Percentiles rank a stretch among this genome's conserved stretches.
Evolutionary conservation across 805 yeast genomes (phyloP).

Genomic region (Kodamaea restingae): DNA sequence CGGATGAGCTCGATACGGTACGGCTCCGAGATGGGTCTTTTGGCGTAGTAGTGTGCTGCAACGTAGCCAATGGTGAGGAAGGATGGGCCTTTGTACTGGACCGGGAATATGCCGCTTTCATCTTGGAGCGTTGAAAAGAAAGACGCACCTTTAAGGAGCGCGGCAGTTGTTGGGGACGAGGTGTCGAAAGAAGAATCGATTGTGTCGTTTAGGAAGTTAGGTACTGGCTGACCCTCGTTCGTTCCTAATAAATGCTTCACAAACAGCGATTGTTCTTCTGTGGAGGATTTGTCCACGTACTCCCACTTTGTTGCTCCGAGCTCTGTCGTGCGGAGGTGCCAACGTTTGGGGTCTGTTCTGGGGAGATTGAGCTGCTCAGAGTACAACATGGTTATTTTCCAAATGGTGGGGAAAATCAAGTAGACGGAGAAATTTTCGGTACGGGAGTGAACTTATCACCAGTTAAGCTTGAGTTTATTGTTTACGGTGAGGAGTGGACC

Average conservation of each 20-base stretch:
- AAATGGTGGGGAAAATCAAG: constrained; percentile 1
- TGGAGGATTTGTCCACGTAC: constrained; percentile 44
- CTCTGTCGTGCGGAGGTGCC: constrained; percentile 71
- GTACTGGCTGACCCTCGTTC: constrained; percentile 23
- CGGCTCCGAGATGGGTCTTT: constrained; percentile 62
- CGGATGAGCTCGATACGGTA: constrained; percentile 69
- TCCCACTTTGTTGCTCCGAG: constrained; percentile 84
- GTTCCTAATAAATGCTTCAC: constrained; percentile 53
- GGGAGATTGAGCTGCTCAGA: constrained; percentile 71
- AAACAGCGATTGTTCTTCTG: constrained; percentile 42
- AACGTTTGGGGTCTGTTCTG: constrained; percentile 61
- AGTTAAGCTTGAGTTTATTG: too few relatives aligned
- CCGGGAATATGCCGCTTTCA: constrained; percentile 81
- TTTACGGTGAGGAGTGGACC: too few relatives aligned
- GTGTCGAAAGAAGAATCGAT: background rate
- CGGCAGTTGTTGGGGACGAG: background rate
- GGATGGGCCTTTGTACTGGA: constrained; percentile 97
- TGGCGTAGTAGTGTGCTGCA: constrained; percentile 66
- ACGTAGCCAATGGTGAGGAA: constrained; percentile 91
- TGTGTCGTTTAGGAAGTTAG: background rate
- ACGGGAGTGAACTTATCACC: background rate
- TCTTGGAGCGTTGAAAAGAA: constrained; percentile 73
- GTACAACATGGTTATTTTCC: constrained; percentile 31
- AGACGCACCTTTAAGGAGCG: constrained; percentile 56
- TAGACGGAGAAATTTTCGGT: background rate